Evolutionary conservation across 495 filamentous ascomycete species (phyloP).

Genomic region (Lasiosphaeria ovina): DNA sequence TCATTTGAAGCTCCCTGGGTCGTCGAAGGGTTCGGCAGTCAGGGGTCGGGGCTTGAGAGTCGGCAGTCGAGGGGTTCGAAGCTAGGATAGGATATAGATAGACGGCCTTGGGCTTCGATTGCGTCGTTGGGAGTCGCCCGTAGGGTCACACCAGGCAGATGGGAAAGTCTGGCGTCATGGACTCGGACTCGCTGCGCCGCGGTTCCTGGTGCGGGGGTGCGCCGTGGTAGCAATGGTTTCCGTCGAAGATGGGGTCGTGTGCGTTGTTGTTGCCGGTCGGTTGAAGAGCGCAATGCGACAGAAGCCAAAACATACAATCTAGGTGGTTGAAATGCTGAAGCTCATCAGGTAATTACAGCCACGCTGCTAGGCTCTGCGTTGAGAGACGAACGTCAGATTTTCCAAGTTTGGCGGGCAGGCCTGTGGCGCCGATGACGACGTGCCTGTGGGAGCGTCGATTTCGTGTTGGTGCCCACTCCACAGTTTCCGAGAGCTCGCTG

Average conservation of each 20-base stretch:
- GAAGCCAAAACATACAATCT: not conserved
- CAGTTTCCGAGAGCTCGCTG: not conserved
- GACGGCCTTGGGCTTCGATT: no score
- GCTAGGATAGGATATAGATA: no score
- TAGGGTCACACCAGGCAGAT: conserved; percentile 10
- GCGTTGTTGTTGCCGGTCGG: not conserved
- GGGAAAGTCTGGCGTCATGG: conserved; percentile 5
- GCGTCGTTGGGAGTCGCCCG: not conserved
- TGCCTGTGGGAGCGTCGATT: not conserved
- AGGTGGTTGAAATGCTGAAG: not conserved
- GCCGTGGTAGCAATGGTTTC: not conserved
- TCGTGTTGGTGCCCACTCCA: conserved; percentile 9
- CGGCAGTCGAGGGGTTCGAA: not conserved
- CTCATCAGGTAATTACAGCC: not conserved
- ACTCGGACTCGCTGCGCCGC: not conserved
- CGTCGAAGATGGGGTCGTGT: no score
- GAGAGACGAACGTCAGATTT: conserved; percentile 7
- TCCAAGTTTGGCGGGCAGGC: not conserved
- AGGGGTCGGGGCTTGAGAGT: not conserved
- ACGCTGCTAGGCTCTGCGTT: not conserved
- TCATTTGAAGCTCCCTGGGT: conserved; percentile 31
- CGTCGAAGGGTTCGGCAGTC: not conserved
- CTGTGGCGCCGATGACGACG: conserved; percentile 17
- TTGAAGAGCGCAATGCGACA: not conserved
- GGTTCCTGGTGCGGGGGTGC: not conserved